These are phyloP conservation scores for Solanum chaucha DNA, from an alignment of 257 asterid species.

Conservation along the genomic window DNA sequence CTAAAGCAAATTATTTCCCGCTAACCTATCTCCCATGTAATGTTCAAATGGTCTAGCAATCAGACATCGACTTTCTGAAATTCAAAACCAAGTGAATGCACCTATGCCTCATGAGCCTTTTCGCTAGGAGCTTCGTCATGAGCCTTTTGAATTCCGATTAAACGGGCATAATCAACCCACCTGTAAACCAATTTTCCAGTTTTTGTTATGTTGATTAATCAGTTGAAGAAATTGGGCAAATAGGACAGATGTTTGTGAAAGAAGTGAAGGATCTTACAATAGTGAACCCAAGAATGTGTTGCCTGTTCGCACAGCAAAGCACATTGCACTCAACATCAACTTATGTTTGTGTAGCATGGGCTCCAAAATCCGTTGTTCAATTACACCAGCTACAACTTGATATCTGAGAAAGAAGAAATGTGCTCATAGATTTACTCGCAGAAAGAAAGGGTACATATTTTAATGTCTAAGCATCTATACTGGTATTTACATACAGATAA, in stretches of 20 bases:
- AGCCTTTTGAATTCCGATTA: constrained; percentile 73
- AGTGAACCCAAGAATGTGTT: constrained; percentile 83
- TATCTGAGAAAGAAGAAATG: constrained; percentile 40
- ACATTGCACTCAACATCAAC: constrained; percentile 60
- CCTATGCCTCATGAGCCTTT: constrained; percentile 15
- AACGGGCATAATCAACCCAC: constrained; percentile 96
- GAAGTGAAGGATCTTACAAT: constrained; percentile 44
- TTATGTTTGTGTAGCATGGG: constrained; percentile 77
- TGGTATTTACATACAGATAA: neutral
- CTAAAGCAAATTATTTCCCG: neutral
- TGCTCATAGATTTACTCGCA: neutral
- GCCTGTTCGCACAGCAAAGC: constrained; percentile 95
- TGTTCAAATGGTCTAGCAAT: constrained; percentile 15
- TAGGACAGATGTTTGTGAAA: neutral
- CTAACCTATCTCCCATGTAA: neutral
- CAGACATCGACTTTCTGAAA: neutral
- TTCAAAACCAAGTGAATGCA: neutral
- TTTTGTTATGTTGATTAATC: neutral
- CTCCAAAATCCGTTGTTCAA: constrained; percentile 75
- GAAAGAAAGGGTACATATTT: neutral
- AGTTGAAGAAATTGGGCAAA: neutral
- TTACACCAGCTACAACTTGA: constrained; percentile 83
- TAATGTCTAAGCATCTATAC: neutral
- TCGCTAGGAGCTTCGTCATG: constrained; percentile 26
- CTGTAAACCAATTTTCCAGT: constrained; percentile 28